Evolutionary conservation across 1,284 basidiomycete species (phyloP), one percentile per base, ranked within the genome.

Genomic region (Trametes sp.): DNA sequence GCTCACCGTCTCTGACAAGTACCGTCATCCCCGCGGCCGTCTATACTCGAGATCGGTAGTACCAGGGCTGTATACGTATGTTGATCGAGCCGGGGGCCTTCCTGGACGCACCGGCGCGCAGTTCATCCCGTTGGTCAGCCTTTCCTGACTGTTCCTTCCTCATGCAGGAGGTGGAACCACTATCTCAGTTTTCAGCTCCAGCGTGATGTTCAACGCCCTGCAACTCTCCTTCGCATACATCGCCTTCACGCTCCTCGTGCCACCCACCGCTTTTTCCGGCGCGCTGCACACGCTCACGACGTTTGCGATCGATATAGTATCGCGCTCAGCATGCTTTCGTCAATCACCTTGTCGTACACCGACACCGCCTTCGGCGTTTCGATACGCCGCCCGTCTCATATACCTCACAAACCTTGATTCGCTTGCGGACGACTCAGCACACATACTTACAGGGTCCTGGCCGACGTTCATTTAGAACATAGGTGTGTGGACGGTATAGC

Each of bases 261-360:
- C n/a, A 1, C 73, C 92, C 41, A 65, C 82, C 2, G 82, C 91
- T 16, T 89, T 90, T 82, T 78, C 92, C 57, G 88, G 88, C 7
- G 85, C 88, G 0, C 64, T 83, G 31, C 68, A 92, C 54, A 84
- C 89, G 7, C 77, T 92, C 58, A 83, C 92, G 64, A 87, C 89
- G 1, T 91, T 92, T 72, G 82, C 82, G 38, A 84, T 89, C 71
- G 90, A 93, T n/a, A n/a, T n/a, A n/a, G n/a, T 73, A 87, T 93
- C 68, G 88, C 88, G n/a, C 82, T 93, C n/a, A n/a, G n/a, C 88
- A 80, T 69, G 86, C 80, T 1, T 86, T 81, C 62, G 81, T 88
- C 56, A 86, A 84, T 71, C 79, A 87, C 62, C 23, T 68, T 64
- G 26, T 76, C 78, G 3, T 74, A 73, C 38, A 88, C 87, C 13